These are phyloP conservation scores for Aureobasidium melanogenum DNA, from an alignment of 2,329 filamentous ascomycete species.

Conservation along the genomic window DNA sequence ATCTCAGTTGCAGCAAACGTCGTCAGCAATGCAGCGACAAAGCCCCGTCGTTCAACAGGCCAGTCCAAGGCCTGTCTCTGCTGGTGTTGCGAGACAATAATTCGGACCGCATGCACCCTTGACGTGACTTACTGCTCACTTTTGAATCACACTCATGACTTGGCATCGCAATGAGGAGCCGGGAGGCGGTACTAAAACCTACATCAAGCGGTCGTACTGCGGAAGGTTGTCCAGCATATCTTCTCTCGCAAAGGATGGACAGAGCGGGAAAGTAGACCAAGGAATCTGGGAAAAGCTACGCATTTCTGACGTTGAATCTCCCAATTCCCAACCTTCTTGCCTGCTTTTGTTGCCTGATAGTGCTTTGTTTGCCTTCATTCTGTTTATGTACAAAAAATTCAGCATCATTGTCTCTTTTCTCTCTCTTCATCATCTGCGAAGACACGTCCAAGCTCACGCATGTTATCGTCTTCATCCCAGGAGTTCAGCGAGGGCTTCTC, in stretches of 20 bases:
- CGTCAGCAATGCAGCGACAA: slow-evolving; percentile 24
- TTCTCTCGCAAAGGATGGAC: not conserved
- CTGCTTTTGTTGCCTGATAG: not conserved
- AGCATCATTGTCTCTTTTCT: not conserved
- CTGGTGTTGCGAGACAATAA: slow-evolving; percentile 21
- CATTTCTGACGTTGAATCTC: not conserved
- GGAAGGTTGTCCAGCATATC: not conserved
- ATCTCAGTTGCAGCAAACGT: not conserved
- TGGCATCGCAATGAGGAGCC: not conserved
- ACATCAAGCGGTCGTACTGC: not conserved
- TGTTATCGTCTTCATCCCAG: not conserved
- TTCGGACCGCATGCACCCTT: slow-evolving; percentile 14
- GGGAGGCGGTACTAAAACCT: not conserved
- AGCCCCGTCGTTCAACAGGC: slow-evolving; percentile 21
- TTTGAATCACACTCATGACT: not conserved
- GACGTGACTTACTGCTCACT: not conserved
- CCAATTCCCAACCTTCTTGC: not conserved
- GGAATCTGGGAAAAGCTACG: not conserved
- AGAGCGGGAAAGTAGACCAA: not conserved
- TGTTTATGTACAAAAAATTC: not conserved
- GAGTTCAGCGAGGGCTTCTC: not conserved
- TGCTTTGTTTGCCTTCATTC: not conserved
- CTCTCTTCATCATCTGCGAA: not conserved
- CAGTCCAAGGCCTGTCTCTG: slow-evolving; percentile 25
- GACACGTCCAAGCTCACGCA: no score